Base-by-base conservation (phyloP, 2,329 filamentous ascomycete genomes). In the Colletotrichum filicis region DNA sequence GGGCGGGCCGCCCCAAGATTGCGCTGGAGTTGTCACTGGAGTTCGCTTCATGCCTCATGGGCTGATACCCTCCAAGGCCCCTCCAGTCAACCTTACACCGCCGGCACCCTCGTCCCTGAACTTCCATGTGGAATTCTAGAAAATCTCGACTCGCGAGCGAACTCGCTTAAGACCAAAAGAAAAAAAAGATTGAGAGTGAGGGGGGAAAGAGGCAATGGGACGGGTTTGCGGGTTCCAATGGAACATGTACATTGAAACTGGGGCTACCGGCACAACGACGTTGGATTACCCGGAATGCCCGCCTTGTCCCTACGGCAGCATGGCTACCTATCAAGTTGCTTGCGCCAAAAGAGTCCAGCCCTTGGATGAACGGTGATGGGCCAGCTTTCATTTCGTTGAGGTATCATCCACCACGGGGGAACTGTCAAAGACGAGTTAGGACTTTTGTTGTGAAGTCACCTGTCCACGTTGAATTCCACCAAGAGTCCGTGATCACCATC, bases 1-100 rank as follows among this genome's bases (percentile, higher is more conserved):
- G 68, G 49, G 61, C 71, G 71, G 68, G 68, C 71, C 62, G 71
- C 71, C 37, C 68, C 71, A 72, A 74, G 71, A 71, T 74, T 74
- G 68, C 71, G 32, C 60, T 64, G 70, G 66, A 49, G 66, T 46
- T 30, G 7, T 30, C 52, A 22, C 60, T 70, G 67, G 67, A 70
- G 67, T 52, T 49, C 60, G 61, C 53, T 65, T 64, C 60, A 70
- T 73, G 60, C 70, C 46, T 60, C 42, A 60, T 73, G 70, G 70
- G 55, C 70, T 65, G 66, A 65, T 69, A 53, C 24, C 42, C 9
- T 42, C 37, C 37, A 42, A 42, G 37, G 37, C 37, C 22, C 19
- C 37, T 35, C 35, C 56, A 42, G 30, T 24, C 22, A 53, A 55
- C 57, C 57, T 37, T 61, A 53, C 60, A 63, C 60, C 60, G 60